Conservation (phyloP, 805 yeast species). For the Metschnikowia orientalis region DNA sequence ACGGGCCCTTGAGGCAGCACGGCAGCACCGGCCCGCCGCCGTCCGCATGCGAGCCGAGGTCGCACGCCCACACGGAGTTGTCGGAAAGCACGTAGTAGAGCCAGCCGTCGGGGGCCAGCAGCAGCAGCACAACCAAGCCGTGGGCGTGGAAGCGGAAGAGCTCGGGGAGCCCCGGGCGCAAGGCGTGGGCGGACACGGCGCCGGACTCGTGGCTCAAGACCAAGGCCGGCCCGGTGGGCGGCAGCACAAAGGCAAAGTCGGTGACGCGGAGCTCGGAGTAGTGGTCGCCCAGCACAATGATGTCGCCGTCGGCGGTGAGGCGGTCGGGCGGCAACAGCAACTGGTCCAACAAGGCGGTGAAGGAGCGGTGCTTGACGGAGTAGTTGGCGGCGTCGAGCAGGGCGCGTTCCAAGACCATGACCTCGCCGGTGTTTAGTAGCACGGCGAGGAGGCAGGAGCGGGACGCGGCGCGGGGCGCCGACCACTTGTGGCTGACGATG, state of each 20-base stretch:
- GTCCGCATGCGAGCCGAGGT: background rate
- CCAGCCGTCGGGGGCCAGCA: conserved; percentile 13
- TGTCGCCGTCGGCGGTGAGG: conserved; percentile 18
- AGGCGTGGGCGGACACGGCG: conserved; percentile 15
- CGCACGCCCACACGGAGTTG: conserved; percentile 17
- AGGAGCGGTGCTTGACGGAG: conserved; percentile 23
- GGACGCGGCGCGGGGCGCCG: conserved; percentile 20
- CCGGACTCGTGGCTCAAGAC: conserved; percentile 18
- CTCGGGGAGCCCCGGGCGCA: conserved; percentile 9
- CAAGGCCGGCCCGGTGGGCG: conserved; percentile 7
- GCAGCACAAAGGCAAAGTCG: conserved; percentile 24
- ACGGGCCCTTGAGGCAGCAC: conserved; percentile 9
- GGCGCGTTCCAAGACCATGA: conserved; percentile 28
- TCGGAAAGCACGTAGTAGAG: conserved; percentile 16
- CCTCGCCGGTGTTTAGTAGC: conserved; percentile 36
- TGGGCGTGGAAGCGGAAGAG: conserved; percentile 4
- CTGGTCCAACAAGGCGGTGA: conserved; percentile 23
- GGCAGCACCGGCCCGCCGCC: background rate
- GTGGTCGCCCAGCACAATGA: conserved; percentile 20
- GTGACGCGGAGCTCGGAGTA: conserved; percentile 23
- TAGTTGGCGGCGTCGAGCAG: conserved; percentile 23
- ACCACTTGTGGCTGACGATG: conserved; percentile 36
- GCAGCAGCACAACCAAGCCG: conserved; percentile 15
- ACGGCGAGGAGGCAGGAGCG: conserved; percentile 31
- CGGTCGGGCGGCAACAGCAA: conserved; percentile 17